Base-by-base conservation (phyloP, 2,329 filamentous ascomycete genomes). In the Stachybotrys echinatus region DNA sequence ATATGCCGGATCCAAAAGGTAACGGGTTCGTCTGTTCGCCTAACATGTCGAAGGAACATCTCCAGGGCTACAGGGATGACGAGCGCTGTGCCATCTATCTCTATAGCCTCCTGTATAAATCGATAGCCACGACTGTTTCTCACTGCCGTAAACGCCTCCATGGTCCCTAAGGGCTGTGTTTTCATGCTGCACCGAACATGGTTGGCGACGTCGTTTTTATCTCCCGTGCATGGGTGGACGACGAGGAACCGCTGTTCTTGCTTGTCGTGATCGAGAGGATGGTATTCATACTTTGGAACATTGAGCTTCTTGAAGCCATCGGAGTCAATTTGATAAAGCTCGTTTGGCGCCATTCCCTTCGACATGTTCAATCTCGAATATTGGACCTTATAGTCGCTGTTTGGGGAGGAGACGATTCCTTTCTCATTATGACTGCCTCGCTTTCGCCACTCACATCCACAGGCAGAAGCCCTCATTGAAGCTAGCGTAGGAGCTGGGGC, bases 231-330 rank as follows among this genome's bases (percentile, higher is more conserved):
- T 19, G 40, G 40, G 20, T 43, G 40, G 6, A 43, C 12, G 6
- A 43, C n/a, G 40, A 43, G 40, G 20, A 43, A 43, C n/a, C 40
- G 40, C n/a, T 43, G 40, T 43, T 43, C n/a, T 42, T 42, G 39
- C 39, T 8, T 7, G 12, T 42, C 39, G 19, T 42, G 39, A 18
- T 42, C 19, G 39, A 42, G 39, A 18, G 39, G 39, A 10, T n/a
- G 39, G 18, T 42, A 42, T 20, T 42, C 39, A 18, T 42, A 42
- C 8, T 42, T 8, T n/a, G 39, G 39, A 8, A 42, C 19, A 8
- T 12, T 20, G 7, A 42, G 18, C 8, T 42, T 37, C n/a, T n/a
- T n/a, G n/a, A n/a, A n/a, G 31, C 31, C 31, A 17, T 37, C 31
- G 17, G 8, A 8, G 31, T 37, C 31, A 37, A 37, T 37, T n/a